Base-by-base conservation (phyloP, 108 stramenopile genomes). In the Asterionellopsis glacialis region DNA sequence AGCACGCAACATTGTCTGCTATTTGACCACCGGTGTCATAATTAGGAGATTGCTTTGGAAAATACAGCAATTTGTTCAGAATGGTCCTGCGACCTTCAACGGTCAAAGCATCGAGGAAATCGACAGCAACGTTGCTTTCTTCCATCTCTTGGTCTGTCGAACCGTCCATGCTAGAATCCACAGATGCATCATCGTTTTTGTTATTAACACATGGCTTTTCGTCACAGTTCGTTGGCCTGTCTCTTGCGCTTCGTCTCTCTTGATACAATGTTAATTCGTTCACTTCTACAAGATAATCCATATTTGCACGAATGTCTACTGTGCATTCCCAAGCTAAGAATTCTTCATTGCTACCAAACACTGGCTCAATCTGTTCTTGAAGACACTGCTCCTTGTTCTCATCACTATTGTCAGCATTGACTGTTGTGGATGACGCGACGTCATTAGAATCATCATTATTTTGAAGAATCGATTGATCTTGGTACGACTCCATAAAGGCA, bases 301-400 rank as follows among this genome's bases (percentile, higher is more conserved):
- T 64, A 41, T 66, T 61, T 11, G 76, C 72, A 26, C 83, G 40
- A 4, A 80, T 14, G 9, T 75, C 76, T 11, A 64, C 76, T 15
- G 67, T 52, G 7, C 68, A n/a, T 47, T 84, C 83, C 79, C 79
- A 84, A 3, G 55, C n/a, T 9, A 47, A 42, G 41, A 84, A 84
- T 10, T 63, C 18, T 40, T 15, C 23, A 10, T 56, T 4, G 22
- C 15, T 49, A 15, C n/a, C 11, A 70, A 83, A 83, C 9, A 83
- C 64, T 53, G 70, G 64, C 19, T 43, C 45, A 19, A 56, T 51
- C 0, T 25, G 27, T 33, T 33, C 33, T 33, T 33, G 33, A 33
- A 33, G 7, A 7, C 2, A 33, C 33, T 33, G 33, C 5, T 33
- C 33, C 5, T 33, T 33, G 7, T 33, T 7, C 0, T n/a, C 22